Percentiles rank a stretch among this genome's conserved stretches.
Evolutionary conservation across 2,329 filamentous ascomycete genomes (phyloP).

Genomic region (Beauveria scarabaeidicola): DNA sequence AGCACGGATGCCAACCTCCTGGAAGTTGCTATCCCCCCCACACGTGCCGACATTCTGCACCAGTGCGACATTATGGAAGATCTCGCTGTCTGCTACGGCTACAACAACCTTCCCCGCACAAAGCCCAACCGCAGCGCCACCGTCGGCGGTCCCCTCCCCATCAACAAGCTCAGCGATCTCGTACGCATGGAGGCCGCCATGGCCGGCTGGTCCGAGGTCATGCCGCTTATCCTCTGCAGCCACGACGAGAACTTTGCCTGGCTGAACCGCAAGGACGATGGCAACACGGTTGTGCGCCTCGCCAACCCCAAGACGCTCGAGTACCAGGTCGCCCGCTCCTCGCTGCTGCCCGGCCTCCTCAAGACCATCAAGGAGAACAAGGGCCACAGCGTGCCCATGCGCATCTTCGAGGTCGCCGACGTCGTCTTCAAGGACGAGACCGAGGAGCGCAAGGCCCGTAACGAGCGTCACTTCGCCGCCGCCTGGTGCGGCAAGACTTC

Average conservation of each 20-base stretch:
- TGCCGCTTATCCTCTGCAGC: conserved; percentile 93
- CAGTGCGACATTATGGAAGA: conserved; percentile 99
- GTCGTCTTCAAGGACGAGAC: conserved; percentile 82
- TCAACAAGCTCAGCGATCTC: conserved; percentile 94
- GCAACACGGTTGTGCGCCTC: conserved; percentile 71
- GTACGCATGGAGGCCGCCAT: conserved; percentile 82
- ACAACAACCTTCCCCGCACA: conserved; percentile 85
- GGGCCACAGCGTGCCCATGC: conserved; percentile 77
- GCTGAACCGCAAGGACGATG: conserved; percentile 85
- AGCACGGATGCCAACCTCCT: conserved; percentile 59
- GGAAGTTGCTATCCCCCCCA: conserved; percentile 77
- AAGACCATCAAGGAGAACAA: conserved; percentile 95
- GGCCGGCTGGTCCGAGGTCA: conserved; percentile 92
- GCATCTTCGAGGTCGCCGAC: conserved; percentile 86
- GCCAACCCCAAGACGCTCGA: conserved; percentile 90
- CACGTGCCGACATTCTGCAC: conserved; percentile 88
- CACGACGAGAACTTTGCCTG: conserved; percentile 97
- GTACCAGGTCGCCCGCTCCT: conserved; percentile 88
- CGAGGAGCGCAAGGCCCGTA: conserved; percentile 77
- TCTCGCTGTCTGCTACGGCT: conserved; percentile 90
- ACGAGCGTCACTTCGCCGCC: conserved; percentile 92
- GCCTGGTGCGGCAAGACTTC: conserved; percentile 91
- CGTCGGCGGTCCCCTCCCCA: conserved; percentile 73
- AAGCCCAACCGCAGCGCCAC: conserved; percentile 81
- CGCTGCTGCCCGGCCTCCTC: conserved; percentile 73